Conservation (phyloP, 1,284 basidiomycete species). For the Leccinum subrobustum region DNA sequence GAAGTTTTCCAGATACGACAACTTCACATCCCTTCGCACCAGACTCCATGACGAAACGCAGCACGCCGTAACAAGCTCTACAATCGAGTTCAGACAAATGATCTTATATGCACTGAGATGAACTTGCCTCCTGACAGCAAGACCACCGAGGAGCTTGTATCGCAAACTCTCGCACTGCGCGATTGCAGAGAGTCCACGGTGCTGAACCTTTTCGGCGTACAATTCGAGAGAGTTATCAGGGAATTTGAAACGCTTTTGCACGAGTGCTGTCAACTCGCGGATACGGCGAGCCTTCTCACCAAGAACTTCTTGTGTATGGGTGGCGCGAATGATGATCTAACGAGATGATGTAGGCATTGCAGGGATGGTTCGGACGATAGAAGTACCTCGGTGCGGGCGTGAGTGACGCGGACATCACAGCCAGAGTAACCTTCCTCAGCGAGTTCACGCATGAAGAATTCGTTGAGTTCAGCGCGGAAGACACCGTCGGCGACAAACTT, state of each 20-base stretch:
- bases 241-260: constrained; percentile 99
- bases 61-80: constrained; percentile 99
- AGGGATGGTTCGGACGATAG: constrained; percentile 1
- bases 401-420: constrained; percentile 99
- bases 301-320: constrained; percentile 99
- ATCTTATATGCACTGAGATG: constrained; percentile 17
- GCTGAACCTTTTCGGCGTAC: constrained; percentile 99
- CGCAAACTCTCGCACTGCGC: constrained; percentile 98
- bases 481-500: constrained; percentile 99
- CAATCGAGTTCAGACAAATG: constrained; percentile 2
- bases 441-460: constrained; percentile 99
- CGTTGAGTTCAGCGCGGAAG: constrained; percentile 97
- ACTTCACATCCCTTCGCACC: constrained; percentile 99
- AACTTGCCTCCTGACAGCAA: constrained; percentile 90
- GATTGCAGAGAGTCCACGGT: constrained; percentile 97
- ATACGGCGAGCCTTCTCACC: constrained; percentile 99
- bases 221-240: constrained; percentile 98
- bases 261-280: constrained; percentile 96
- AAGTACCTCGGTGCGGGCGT: constrained; percentile 92
- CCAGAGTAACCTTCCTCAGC: constrained; percentile 99
- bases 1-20: constrained; percentile 99
- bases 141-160: constrained; percentile 99
- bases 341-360: constrained; percentile 3
- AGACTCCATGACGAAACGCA: constrained; percentile 99
- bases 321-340: constrained; percentile 99